Base-by-base conservation (phyloP, 2,329 filamentous ascomycete species). In the Escovopsis weberi region DNA sequence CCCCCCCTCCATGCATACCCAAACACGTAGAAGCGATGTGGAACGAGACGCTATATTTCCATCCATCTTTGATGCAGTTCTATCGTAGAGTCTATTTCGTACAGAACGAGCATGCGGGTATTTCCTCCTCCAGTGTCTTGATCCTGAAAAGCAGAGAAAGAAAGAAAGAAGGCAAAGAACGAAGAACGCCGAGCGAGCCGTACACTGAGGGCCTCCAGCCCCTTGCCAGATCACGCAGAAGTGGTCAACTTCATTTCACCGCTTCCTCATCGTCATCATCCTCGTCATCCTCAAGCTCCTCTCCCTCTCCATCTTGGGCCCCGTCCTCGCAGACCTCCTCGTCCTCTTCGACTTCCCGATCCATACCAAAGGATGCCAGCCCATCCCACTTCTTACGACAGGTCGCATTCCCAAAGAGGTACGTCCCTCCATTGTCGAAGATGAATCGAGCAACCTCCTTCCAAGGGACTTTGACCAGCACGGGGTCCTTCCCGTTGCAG, bases 311-410 rank as follows among this genome's bases (percentile, higher is more conserved):
- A 7, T 40, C 26, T 11, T 11, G 28, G 8, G 7, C 28, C 28
- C 28, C 28, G 28, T 30, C 28, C 8, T 9, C 11, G 28, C 28
- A 30, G 8, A 30, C 11, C 28, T 30, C 8, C 33, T 40, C 19
- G 2, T 26, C 37, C 2, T 33, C 42, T 2, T 34, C 45, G 12
- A 41, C 7, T 2, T 44, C 42, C 4, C 33, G 18, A 7, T 39
- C 37, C 0, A n/a, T 6, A 1, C 37, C 45, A 3, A 43, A 12
- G 12, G 52, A 48, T 30, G 60, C 53, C 39, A 72, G 54, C 42
- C 69, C 62, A 43, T 73, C 64, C 69, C 72, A 80, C 45, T 71
- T 69, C 59, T 72, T 75, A 33, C 69, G 68, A 50, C 74, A 76
- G 0, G 75, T 77, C 10, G 70, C 67, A 48, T 71, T 67, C 8